These are phyloP conservation scores for Nitzschia sp. DNA, from an alignment of 108 stramenopile species.

Conservation along the genomic window DNA sequence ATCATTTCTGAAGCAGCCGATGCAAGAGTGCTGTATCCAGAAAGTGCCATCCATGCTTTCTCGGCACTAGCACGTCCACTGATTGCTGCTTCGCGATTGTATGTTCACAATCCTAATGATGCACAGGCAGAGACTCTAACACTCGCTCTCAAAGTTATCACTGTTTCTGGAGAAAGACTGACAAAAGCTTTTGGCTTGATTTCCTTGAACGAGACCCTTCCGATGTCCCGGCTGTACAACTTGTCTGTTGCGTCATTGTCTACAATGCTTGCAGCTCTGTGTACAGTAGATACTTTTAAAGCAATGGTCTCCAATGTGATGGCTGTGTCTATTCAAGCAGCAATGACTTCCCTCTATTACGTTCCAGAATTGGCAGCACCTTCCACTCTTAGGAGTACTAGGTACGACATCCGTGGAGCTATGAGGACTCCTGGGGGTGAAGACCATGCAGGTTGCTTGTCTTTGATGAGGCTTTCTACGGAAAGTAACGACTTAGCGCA, in stretches of 20 bases:
- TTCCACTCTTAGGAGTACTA: slow-evolving; percentile 57
- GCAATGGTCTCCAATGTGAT: slow-evolving; percentile 23
- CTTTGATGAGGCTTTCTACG: slow-evolving; percentile 59
- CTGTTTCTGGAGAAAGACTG: slow-evolving; percentile 19
- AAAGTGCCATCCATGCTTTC: slow-evolving; percentile 67
- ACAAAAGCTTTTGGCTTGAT: slow-evolving; percentile 12
- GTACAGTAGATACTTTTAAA: slow-evolving; percentile 3
- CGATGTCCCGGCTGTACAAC: slow-evolving; percentile 58
- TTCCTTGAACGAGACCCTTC: slow-evolving; percentile 38
- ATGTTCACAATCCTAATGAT: not conserved
- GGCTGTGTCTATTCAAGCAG: slow-evolving; percentile 34
- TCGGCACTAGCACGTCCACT: slow-evolving; percentile 78
- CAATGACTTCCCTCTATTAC: slow-evolving; percentile 43
- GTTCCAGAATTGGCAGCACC: slow-evolving; percentile 72
- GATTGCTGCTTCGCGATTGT: slow-evolving; percentile 30
- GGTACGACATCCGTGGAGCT: slow-evolving; percentile 78
- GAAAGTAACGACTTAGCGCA: slow-evolving; percentile 54
- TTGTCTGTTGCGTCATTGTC: slow-evolving; percentile 64
- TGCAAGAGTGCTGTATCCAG: slow-evolving; percentile 38
- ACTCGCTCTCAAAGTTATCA: slow-evolving; percentile 21
- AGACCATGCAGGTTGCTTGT: slow-evolving; percentile 70
- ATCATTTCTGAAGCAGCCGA: slow-evolving; percentile 25
- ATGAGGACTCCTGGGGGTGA: slow-evolving; percentile 83
- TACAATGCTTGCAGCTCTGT: slow-evolving; percentile 45
- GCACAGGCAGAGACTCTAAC: slow-evolving; percentile 1